Base-by-base conservation (phyloP, 805 yeast genomes). In the Metschnikowia amazonensis region DNA sequence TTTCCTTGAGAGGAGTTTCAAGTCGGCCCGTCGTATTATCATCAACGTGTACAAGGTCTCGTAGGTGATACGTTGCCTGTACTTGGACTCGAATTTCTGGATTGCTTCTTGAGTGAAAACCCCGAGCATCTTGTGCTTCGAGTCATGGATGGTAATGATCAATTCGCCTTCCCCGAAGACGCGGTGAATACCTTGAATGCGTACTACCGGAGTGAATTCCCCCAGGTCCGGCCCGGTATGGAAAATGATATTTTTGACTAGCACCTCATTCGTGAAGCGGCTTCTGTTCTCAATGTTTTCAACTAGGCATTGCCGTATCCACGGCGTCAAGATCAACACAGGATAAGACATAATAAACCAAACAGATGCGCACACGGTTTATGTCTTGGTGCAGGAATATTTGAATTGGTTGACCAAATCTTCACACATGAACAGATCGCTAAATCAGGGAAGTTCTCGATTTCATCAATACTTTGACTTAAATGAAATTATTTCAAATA, bases 61-160 rank as follows among this genome's bases (percentile, higher is more conserved):
- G 42, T 52, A 62, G 1, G 77, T 70, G 30, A 73, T 57, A 20
- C 75, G 50, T 37, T 64, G 64, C 16, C 60, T 52, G 44, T 67
- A 55, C 16, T 44, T 45, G 27, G 51, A 49, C 48, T 73, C 77
- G 48, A 65, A 67, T 20, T 48, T 36, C 7, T 57, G 48, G 2
- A 68, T 56, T 1, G 68, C 57, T 9, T 55, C 50, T 34, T 53
- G 59, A 2, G 65, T 63, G 47, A 71, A 62, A 3, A 53, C 45
- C 1, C 61, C 72, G 9, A 64, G 50, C 9, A 69, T 57, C 49
- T 58, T 60, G 47, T 65, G 65, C 3, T 57, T 50, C 4, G 60
- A 51, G 45, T 70, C 76, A 7, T 65, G 57, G n/a, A 69, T 45
- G 4, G 66, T 52, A 3, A 62, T 65, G 4, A 67, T 55, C 6